These are phyloP conservation scores for Hanseniaspora pseudoguilliermondii DNA, from an alignment of 805 yeast genomes.

Conservation along the genomic window DNA sequence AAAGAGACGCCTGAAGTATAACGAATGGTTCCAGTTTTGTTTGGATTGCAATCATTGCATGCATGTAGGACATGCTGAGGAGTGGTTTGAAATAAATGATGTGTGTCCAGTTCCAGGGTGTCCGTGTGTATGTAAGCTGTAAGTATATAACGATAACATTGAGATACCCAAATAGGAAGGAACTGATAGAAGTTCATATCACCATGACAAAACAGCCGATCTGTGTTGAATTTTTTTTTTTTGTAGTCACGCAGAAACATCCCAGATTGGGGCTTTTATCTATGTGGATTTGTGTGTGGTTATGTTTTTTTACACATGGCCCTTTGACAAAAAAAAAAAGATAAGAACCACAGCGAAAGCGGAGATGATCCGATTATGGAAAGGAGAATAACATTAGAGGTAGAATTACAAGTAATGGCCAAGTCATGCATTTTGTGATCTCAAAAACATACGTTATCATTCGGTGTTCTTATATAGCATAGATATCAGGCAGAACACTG, in stretches of 20 bases:
- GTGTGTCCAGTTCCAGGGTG: constrained; percentile 95
- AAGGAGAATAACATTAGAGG: too few relatives aligned
- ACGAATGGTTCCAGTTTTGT: constrained; percentile 87
- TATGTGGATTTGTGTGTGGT: neutral
- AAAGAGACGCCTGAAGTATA: constrained; percentile 29
- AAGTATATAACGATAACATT: neutral
- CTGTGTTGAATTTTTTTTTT: neutral
- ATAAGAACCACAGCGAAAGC: too few relatives aligned
- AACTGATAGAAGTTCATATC: too few relatives aligned
- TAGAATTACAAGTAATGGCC: too few relatives aligned
- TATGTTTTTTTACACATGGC: neutral
- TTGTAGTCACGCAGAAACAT: neutral
- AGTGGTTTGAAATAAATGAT: constrained; percentile 81
- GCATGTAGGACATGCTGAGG: constrained; percentile 92
- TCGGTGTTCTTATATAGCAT: too few relatives aligned
- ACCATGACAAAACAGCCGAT: neutral
- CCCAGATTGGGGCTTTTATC: neutral
- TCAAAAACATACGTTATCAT: too few relatives aligned
- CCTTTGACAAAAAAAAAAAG: neutral
- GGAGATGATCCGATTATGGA: neutral
- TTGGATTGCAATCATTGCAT: constrained; percentile 82
- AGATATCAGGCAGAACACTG: too few relatives aligned
- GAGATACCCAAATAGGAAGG: too few relatives aligned
- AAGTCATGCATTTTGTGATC: too few relatives aligned
- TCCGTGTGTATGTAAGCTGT: constrained; percentile 52